These are phyloP conservation scores for Solanum sitiens DNA, from an alignment of 257 asterid species.

Conservation along the genomic window DNA sequence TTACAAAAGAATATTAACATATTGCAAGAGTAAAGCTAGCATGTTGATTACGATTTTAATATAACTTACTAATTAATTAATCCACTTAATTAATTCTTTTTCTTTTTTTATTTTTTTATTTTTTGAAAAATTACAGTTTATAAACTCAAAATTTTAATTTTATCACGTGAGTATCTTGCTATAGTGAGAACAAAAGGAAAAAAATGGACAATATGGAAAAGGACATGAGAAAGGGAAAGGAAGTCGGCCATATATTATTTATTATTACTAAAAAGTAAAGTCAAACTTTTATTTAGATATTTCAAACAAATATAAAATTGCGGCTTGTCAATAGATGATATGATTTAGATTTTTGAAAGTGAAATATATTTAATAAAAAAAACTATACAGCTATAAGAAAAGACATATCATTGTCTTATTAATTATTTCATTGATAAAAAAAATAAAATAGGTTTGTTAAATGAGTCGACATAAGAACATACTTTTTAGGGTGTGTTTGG, in stretches of 20 bases:
- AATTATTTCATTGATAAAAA: background rate
- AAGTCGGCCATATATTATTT: background rate
- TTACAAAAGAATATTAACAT: background rate
- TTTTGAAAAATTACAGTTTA: too few species aligned
- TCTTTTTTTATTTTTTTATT: fast-evolving
- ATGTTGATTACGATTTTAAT: background rate
- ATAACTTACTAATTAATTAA: background rate
- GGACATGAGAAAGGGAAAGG: background rate
- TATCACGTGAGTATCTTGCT: background rate
- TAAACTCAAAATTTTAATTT: background rate
- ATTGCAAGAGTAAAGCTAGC: too few species aligned
- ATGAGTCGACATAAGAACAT: background rate
- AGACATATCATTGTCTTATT: background rate
- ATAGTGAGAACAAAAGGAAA: background rate
- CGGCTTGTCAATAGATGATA: background rate
- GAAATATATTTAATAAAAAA: background rate
- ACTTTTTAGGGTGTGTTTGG: background rate
- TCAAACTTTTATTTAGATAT: background rate
- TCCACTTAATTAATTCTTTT: background rate
- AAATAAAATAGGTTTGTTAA: background rate
- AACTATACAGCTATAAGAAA: background rate
- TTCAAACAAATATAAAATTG: background rate
- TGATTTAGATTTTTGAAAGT: background rate
- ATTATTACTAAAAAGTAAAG: background rate
- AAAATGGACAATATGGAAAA: background rate